Evolutionary conservation across 495 filamentous ascomycete species (phyloP).

Genomic region (Hypoxylon lienhwacheense): DNA sequence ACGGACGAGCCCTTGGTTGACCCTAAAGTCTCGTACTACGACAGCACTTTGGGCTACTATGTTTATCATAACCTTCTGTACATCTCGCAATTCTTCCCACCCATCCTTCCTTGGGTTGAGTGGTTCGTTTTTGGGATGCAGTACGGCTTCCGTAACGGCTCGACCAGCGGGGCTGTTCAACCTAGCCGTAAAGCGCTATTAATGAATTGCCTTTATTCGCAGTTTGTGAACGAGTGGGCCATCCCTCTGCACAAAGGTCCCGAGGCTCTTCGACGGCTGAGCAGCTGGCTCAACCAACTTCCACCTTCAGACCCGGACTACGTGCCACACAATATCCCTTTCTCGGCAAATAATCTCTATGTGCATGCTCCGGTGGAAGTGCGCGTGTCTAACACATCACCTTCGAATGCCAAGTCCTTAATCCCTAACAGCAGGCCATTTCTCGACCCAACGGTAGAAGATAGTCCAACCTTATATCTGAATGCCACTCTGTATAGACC

Average conservation of each 20-base stretch:
- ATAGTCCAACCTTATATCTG: constrained; percentile 84
- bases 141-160: constrained; percentile 79
- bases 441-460: constrained; percentile 67
- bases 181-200: constrained; percentile 75
- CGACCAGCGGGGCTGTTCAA: constrained; percentile 71
- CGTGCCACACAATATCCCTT: constrained; percentile 73
- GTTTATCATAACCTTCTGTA: constrained; percentile 88
- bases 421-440: constrained; percentile 61
- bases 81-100: constrained; percentile 73
- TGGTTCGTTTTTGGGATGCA: constrained; percentile 96
- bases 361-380: constrained; percentile 95
- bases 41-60: constrained; percentile 76
- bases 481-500: constrained; percentile 96
- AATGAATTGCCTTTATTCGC: constrained; percentile 95
- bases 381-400: constrained; percentile 74
- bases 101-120: constrained; percentile 81
- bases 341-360: constrained; percentile 73
- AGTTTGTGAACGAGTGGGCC: constrained; percentile 98
- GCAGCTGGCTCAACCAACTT: constrained; percentile 78
- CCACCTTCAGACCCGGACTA: constrained; percentile 53
- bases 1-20: constrained; percentile 52
- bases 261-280: constrained; percentile 80
- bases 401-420: constrained; percentile 35
- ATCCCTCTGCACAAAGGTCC: constrained; percentile 87
- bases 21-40: constrained; percentile 68